Base-by-base conservation (phyloP, 495 filamentous ascomycete genomes). In the Lentithecium fluviatile region DNA sequence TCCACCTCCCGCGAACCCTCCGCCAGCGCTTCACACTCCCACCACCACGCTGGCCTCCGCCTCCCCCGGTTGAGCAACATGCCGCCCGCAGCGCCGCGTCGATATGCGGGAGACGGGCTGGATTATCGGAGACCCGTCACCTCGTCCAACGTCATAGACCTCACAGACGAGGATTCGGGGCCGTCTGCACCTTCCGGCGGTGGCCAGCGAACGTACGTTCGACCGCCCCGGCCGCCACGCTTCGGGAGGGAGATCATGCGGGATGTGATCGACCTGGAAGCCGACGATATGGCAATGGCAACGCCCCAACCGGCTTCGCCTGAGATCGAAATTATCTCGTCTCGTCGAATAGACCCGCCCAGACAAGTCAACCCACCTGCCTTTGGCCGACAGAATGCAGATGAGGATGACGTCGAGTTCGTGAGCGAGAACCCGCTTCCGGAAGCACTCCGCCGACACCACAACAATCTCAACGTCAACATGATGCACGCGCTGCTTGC, bases 41-140 rank as follows among this genome's bases (percentile, higher is more conserved):
- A 59, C 1, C 51, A 59, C 10, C 25, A 52, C 34, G 46, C 60
- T 13, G 49, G 52, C 13, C 60, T 61, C 20, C 59, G 58, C 32
- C 59, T 67, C 11, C 65, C 65, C 24, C 49, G 23, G 4, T 26
- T 56, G 10, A 17, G 6, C 12, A 32, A 56, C 43, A 58, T 57
- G 60, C 38, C 61, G 3, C 36, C 54, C 2, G 58, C 64, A 62
- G 75, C 71, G 69, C 73, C 64, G 17, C 60, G 67, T 26, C 56
- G 76, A 66, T 77, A 71, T 56, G 57, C 73, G 21, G 76, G 80
- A 15, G 77, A 82, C 68, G 76, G 79, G 12, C 69, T 78, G 34
- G 82, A 85, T 46, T 78, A 74, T 26, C 73, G 81, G 48, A 73
- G 77, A 23, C 81, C 82, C 7, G 67, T 74, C 7, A 71, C 71